phyloP scores from a whole-genome alignment of 305 asterid species.

The Fraxinus greggii region DNA sequence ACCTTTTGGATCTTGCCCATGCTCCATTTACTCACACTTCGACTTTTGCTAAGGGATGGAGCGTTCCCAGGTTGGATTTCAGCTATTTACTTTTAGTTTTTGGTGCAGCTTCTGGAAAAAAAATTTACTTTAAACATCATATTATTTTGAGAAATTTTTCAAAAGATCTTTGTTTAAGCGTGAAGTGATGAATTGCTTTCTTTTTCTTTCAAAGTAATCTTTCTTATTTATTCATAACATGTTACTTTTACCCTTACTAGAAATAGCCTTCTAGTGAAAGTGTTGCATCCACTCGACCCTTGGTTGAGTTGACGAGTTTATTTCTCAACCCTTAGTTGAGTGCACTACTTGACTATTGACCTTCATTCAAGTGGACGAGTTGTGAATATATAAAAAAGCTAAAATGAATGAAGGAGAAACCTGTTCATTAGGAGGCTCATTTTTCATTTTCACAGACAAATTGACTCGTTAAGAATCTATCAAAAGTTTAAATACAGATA shows the following conservation, averaged over 20 bases:
- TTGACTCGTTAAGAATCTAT: background rate
- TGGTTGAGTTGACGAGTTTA: background rate
- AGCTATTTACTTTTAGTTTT: background rate
- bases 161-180: background rate
- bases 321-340: background rate
- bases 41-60: slow-evolving; percentile 94
- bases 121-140: background rate
- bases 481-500: background rate
- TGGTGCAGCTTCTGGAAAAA: background rate
- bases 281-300: background rate
- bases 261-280: background rate
- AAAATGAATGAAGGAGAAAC: background rate
- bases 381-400: background rate
- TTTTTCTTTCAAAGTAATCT: background rate
- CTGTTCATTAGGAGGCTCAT: background rate
- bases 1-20: slow-evolving; percentile 93
- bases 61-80: slow-evolving; percentile 64
- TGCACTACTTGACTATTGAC: background rate
- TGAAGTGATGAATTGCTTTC: background rate
- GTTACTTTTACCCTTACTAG: background rate
- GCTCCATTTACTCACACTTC: slow-evolving; percentile 94
- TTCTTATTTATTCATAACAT: background rate
- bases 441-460: background rate
- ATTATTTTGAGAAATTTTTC: background rate
- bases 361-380: background rate